Conservation (phyloP, 208 protist genomes). For the Leishmania turanica region DNA sequence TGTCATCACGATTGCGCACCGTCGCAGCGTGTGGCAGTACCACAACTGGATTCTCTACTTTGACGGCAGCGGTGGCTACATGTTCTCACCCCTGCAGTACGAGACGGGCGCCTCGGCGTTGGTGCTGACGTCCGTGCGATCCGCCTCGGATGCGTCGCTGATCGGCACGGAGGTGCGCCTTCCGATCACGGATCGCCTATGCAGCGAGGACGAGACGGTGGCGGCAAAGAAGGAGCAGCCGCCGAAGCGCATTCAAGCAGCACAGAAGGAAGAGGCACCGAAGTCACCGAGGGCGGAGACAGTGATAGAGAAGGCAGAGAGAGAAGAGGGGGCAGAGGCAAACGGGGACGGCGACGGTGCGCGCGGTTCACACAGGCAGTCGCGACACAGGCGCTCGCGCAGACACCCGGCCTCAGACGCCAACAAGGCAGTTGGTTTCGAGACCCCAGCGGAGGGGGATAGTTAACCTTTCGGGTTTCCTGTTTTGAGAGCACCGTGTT, state of each 20-base stretch:
- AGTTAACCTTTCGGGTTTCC: slow-evolving; percentile 6
- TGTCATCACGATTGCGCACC: slow-evolving; percentile 86
- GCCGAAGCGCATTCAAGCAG: background rate
- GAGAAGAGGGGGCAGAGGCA: background rate
- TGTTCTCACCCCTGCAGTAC: slow-evolving; percentile 69
- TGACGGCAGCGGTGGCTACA: slow-evolving; percentile 69
- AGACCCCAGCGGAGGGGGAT: background rate
- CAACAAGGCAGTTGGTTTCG: background rate
- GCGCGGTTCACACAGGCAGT: background rate
- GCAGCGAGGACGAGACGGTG: background rate
- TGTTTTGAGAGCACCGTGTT: background rate
- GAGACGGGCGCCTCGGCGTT: slow-evolving; percentile 24
- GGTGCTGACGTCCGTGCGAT: slow-evolving; percentile 25
- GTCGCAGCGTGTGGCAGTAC: slow-evolving; percentile 71
- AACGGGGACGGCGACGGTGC: background rate
- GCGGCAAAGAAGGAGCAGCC: background rate
- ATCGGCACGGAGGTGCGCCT: slow-evolving; percentile 40
- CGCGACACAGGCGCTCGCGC: background rate
- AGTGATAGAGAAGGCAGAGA: background rate
- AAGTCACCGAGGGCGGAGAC: background rate
- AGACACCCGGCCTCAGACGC: background rate
- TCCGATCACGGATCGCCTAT: slow-evolving; percentile 26
- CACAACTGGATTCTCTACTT: slow-evolving; percentile 88
- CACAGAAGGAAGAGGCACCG: background rate
- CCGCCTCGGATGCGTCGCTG: slow-evolving; percentile 29